Conservation (phyloP, 2,329 filamentous ascomycete genomes). For the Venturia nashicola region DNA sequence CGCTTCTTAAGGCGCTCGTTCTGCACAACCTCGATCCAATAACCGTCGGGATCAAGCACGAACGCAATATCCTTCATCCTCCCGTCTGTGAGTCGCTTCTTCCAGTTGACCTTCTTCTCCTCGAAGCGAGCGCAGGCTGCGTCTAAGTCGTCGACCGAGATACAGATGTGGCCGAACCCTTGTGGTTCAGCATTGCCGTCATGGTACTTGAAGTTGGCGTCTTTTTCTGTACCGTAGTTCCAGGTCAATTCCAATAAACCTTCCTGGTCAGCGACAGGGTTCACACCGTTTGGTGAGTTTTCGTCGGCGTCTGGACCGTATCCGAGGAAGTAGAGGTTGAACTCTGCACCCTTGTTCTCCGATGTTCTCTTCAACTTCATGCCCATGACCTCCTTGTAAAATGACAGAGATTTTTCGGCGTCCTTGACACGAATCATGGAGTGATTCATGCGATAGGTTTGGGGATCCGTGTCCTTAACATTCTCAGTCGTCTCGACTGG, state of each 20-base stretch:
- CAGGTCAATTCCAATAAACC: slow-evolving; percentile 85
- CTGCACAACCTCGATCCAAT: slow-evolving; percentile 70
- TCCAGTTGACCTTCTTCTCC: slow-evolving; percentile 70
- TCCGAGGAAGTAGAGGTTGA: slow-evolving; percentile 88
- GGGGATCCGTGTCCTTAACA: slow-evolving; percentile 58
- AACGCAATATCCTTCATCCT: slow-evolving; percentile 90
- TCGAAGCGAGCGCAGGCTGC: slow-evolving; percentile 82
- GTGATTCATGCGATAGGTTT: slow-evolving; percentile 72
- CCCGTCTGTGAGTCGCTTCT: slow-evolving; percentile 89
- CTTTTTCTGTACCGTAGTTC: slow-evolving; percentile 74
- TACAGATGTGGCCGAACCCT: slow-evolving; percentile 86
- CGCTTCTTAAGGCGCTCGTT: slow-evolving; percentile 53
- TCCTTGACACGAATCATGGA: slow-evolving; percentile 90
- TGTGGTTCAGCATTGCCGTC: slow-evolving; percentile 85
- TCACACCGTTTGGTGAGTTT: slow-evolving; percentile 42
- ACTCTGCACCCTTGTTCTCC: slow-evolving; percentile 58
- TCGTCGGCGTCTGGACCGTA: slow-evolving; percentile 45
- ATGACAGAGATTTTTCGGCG: slow-evolving; percentile 32
- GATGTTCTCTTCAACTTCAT: slow-evolving; percentile 69
- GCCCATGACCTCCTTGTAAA: slow-evolving; percentile 65
- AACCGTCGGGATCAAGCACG: slow-evolving; percentile 66
- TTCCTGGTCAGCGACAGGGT: slow-evolving; percentile 55
- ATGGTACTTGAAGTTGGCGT: slow-evolving; percentile 75
- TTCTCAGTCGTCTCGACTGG: slow-evolving; percentile 58
- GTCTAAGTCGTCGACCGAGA: slow-evolving; percentile 80